Base-by-base conservation (phyloP, 2,329 filamentous ascomycete genomes). In the Chaetomiaceae sp. region DNA sequence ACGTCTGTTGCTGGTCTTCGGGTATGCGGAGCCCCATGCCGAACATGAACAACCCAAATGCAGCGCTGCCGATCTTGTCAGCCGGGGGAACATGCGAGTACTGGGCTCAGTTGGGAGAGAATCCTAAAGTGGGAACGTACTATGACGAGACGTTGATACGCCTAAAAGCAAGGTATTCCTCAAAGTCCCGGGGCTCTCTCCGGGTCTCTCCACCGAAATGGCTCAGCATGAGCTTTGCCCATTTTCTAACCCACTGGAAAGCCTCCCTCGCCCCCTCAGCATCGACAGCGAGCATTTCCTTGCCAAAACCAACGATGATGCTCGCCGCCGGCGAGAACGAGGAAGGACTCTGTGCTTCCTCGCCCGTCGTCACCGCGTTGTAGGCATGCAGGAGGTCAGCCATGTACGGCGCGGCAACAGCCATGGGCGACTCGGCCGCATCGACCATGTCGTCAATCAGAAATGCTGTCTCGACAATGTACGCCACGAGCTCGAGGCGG, bases 381-480 rank as follows among this genome's bases (percentile, higher is more conserved):
- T 14, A 7, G 16, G 48, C 46, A 8, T 9, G 14, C 13, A 48
- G 16, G 1, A 46, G 2, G 11, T 49, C 46, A 3, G 45, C n/a
- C 34, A 40, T n/a, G 21, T 23, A 34, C 20, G 46, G 41, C 20
- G 45, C 51, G 1, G 32, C 16, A 4, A 20, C 45, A 4, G n/a
- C 38, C 2, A n/a, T 27, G 8, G 45, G 40, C 8, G 52, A 45
- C 20, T 32, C 30, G 9, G 40, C 36, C 32, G 11, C 11, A 9
- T 58, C 55, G 3, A 58, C 29, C 14, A 45, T n/a, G 41, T 53
- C 57, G 40, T 59, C 52, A 11, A 51, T 5, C 5, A 57, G n/a
- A 14, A 51, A 49, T 1, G 13, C 11, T 16, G 55, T 10, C 32
- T 59, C 57, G 16, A 18, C 20, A 6, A 48, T 20, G 48, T 59